phyloP scores from a whole-genome alignment of 1,284 basidiomycete species.

The Cutaneotrichosporon daszewskae region DNA sequence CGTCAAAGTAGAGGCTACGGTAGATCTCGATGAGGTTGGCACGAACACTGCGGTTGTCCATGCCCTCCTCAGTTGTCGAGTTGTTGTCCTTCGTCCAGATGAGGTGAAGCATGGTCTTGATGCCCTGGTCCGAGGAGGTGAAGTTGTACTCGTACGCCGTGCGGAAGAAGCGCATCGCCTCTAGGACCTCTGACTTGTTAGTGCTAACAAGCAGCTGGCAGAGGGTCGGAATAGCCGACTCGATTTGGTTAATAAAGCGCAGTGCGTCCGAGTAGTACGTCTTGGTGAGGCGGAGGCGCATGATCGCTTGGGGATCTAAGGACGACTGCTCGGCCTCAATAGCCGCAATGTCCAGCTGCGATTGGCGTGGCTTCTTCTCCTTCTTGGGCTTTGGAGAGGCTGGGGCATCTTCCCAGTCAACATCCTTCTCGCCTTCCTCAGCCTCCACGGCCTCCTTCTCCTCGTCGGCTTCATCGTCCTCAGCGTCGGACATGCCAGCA shows the following conservation, averaged over 20 bases:
- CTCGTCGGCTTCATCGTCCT: conserved; percentile 45
- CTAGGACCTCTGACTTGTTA: conserved; percentile 88
- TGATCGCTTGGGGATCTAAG: conserved; percentile 59
- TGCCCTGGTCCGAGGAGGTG: conserved; percentile 64
- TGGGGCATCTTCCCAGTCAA: background rate
- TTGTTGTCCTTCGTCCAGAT: conserved; percentile 96
- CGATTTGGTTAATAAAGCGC: conserved; percentile 76
- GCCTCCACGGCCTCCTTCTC: conserved; percentile 25
- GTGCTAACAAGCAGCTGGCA: conserved; percentile 79
- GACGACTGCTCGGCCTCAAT: conserved; percentile 60
- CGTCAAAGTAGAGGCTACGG: conserved; percentile 80
- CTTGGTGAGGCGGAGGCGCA: conserved; percentile 70
- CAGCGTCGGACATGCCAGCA: conserved; percentile 50
- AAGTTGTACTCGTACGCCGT: conserved; percentile 79
- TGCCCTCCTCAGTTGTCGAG: conserved; percentile 62
- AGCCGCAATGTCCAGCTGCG: conserved; percentile 56
- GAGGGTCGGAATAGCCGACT: conserved; percentile 68
- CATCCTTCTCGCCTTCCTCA: conserved; percentile 22
- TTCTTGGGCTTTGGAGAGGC: conserved; percentile 32
- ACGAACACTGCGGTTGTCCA: conserved; percentile 82
- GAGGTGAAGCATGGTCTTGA: conserved; percentile 94
- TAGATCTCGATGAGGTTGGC: conserved; percentile 87
- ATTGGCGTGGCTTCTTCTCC: conserved; percentile 57
- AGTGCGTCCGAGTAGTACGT: conserved; percentile 85
- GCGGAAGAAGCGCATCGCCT: conserved; percentile 92